phyloP scores from a whole-genome alignment of 2,329 filamentous ascomycete genomes.

The Cladophialophora immunda region DNA sequence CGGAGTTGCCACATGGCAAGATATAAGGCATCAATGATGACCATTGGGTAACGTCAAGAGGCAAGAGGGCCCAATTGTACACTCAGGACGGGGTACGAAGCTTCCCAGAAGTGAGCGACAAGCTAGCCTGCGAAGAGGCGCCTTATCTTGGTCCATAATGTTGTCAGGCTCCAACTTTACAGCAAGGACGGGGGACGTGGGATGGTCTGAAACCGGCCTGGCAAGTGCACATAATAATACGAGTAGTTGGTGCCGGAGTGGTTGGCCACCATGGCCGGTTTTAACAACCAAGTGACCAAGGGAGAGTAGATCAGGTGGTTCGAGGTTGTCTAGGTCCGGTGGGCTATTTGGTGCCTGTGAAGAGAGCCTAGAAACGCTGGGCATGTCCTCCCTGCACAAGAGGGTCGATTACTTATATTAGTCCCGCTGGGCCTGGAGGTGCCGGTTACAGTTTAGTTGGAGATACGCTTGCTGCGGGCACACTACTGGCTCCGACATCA shows the following conservation, averaged over 20 bases:
- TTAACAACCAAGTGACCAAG: constrained; percentile 13
- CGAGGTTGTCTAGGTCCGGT: constrained; percentile 8
- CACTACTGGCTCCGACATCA: constrained; percentile 21
- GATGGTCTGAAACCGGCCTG: constrained; percentile 21
- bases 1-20: constrained; percentile 9
- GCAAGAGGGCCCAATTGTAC: neutral
- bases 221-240: neutral
- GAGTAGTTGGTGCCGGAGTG: constrained; percentile 4
- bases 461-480: constrained; percentile 4
- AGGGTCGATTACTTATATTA: constrained; percentile 7
- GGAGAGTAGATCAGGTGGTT: constrained; percentile 18
- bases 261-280: constrained; percentile 13
- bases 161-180: constrained; percentile 14
- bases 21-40: neutral
- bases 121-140: neutral
- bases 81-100: neutral
- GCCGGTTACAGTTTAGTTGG: constrained; percentile 19
- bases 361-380: constrained; percentile 6
- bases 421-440: neutral
- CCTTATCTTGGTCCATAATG: constrained; percentile 3
- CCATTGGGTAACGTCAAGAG: neutral
- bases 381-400: neutral
- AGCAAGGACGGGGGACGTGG: constrained; percentile 9
- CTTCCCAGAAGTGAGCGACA: neutral
- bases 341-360: constrained; percentile 13